Conservation (phyloP, 2,329 filamentous ascomycete species). For the Fusarium buharicum region DNA sequence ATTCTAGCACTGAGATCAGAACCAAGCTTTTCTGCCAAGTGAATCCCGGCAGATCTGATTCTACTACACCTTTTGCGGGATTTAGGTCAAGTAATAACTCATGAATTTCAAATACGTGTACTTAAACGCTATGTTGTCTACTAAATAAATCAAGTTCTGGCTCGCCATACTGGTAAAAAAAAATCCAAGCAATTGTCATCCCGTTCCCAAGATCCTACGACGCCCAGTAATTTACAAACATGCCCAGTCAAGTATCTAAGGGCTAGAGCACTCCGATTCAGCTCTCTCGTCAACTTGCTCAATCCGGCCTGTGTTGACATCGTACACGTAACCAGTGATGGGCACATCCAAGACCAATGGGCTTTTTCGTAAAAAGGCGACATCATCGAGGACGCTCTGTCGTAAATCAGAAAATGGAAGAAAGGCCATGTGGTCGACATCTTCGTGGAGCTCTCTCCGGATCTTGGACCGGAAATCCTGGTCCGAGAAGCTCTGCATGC, state of each 20-base stretch:
- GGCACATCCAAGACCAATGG: conserved; percentile 69
- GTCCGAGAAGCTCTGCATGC: conserved; percentile 76
- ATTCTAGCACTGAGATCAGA: no score
- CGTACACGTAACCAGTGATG: conserved; percentile 80
- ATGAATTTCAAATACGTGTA: no score
- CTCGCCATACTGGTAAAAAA: conserved; percentile 4
- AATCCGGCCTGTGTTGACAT: conserved; percentile 76
- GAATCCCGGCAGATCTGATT: no score
- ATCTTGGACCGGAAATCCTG: conserved; percentile 66
- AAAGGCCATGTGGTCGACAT: conserved; percentile 68
- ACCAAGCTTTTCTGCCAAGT: no score
- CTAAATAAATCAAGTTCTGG: not conserved
- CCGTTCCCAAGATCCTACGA: not conserved
- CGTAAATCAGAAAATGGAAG: conserved; percentile 73
- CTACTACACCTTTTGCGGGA: no score
- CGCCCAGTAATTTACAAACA: not conserved
- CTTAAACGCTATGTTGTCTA: no score
- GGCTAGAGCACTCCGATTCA: conserved; percentile 31
- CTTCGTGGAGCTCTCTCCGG: conserved; percentile 65
- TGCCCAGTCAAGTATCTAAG: not conserved
- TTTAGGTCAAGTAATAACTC: no score
- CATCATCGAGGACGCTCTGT: conserved; percentile 72
- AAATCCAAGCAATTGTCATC: not conserved
- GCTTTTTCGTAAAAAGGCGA: conserved; percentile 68
- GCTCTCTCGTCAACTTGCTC: conserved; percentile 42